Evolutionary conservation across 1,284 basidiomycete species (phyloP), one percentile per base, ranked within the genome.

Genomic region (Athelia psychrophila): DNA sequence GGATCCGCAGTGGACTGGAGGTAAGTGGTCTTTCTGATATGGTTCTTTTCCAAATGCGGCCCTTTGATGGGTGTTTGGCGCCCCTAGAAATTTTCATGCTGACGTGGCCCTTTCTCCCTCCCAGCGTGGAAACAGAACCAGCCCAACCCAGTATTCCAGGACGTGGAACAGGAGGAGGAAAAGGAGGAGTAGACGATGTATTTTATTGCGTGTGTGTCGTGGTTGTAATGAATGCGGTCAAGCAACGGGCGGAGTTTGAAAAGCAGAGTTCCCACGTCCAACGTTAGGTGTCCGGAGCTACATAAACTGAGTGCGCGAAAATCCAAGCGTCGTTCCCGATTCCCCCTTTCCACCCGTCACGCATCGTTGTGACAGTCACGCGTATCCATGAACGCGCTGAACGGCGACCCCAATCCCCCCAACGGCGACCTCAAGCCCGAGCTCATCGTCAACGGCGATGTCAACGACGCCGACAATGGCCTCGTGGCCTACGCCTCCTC

Each of bases 71-170:
- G 60, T 74, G 60, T 73, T 74, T 80, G 73, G 71, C 64, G 19
- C 25, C 15, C 19, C 44, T 30, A 13, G 27, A 6, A 6, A 13
- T 30, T 5, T 70, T 65, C 51, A 64, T 71, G 73, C 83, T 84
- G 78, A 83, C 81, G 81, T 86, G 79, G 78, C 79, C 73, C 74
- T 76, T 75, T 66, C 73, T 79, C 77, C 71, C 68, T 72, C 65
- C 59, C 80, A 93, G 90, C 91, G 38, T 93, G 91, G 90, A 80
- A 77, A 69, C 70, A 75, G 59, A 92, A 86, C 72, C 90, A 92
- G 64, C 89, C 91, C 49, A 81, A 83, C 64, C 83, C 89, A 0
- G 88, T 93, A 54, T 92, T 92, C 68, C 79, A 80, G 53, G 76
- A 78, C 60, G 81, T 76, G 55, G 73, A 77, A 33, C 73, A 79